Evolutionary conservation across 2,329 filamentous ascomycete genomes (phyloP).

Genomic region (Alternaria triticina): DNA sequence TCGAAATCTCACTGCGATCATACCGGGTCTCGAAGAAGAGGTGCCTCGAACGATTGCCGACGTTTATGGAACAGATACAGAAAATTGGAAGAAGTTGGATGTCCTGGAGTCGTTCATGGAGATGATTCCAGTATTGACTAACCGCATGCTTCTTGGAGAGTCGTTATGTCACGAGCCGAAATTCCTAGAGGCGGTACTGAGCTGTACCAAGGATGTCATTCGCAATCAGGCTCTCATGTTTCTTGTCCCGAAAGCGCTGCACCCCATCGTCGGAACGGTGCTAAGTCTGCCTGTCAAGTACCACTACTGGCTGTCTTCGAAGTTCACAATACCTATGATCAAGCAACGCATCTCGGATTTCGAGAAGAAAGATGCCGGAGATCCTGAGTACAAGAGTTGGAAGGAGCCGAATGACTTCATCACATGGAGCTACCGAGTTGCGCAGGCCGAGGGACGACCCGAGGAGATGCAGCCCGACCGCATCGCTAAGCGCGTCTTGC

Average conservation of each 20-base stretch:
- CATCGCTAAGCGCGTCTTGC: slow-evolving; percentile 61
- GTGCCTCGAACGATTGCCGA: slow-evolving; percentile 40
- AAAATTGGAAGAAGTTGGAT: slow-evolving; percentile 46
- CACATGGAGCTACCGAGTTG: slow-evolving; percentile 63
- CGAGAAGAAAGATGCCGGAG: slow-evolving; percentile 49
- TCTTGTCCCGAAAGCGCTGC: slow-evolving; percentile 56
- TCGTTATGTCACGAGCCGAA: slow-evolving; percentile 55
- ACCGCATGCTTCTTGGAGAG: slow-evolving; percentile 54
- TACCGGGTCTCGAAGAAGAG: slow-evolving; percentile 50
- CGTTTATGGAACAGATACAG: slow-evolving; percentile 47
- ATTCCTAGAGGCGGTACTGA: slow-evolving; percentile 57
- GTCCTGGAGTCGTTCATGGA: slow-evolving; percentile 45
- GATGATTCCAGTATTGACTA: slow-evolving; percentile 51
- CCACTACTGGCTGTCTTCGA: slow-evolving; percentile 55
- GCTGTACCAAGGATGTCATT: slow-evolving; percentile 59
- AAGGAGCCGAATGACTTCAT: slow-evolving; percentile 62
- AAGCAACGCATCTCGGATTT: slow-evolving; percentile 57
- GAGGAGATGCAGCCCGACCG: slow-evolving; percentile 56
- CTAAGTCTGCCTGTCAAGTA: slow-evolving; percentile 55
- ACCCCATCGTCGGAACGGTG: slow-evolving; percentile 58
- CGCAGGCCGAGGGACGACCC: slow-evolving; percentile 51
- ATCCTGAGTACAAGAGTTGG: slow-evolving; percentile 52
- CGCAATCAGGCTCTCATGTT: slow-evolving; percentile 48
- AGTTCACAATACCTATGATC: slow-evolving; percentile 57
- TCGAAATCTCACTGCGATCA: slow-evolving; percentile 46